Conservation (phyloP, 2,329 filamentous ascomycete species). For the Grosmannia serpens region DNA sequence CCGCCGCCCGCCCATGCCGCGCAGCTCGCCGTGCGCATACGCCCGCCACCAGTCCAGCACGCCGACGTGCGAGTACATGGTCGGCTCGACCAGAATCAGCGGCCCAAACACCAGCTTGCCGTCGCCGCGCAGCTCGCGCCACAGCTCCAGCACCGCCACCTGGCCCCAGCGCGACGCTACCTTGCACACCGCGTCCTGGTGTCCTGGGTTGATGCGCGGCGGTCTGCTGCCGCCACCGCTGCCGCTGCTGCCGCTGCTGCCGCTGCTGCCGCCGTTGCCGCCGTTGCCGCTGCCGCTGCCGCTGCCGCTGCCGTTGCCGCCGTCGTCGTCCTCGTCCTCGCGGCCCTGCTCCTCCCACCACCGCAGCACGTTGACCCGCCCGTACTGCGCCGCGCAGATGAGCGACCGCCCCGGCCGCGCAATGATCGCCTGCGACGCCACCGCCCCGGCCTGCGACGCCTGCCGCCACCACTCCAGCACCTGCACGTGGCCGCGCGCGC, state of each 20-base stretch:
- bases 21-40: conserved; percentile 45
- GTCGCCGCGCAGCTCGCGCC: conserved; percentile 63
- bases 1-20: conserved; percentile 40
- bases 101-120: conserved; percentile 25
- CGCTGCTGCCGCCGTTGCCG: background rate
- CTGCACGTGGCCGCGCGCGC: conserved; percentile 68
- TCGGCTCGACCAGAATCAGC: conserved; percentile 61
- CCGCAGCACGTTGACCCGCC: conserved; percentile 62
- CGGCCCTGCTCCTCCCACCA: conserved; percentile 81
- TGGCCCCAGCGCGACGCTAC: conserved; percentile 78
- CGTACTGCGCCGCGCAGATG: conserved; percentile 72
- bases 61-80: conserved; percentile 71
- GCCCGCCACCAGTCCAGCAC: conserved; percentile 90
- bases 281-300: too few relatives aligned
- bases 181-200: conserved; percentile 73
- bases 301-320: too few relatives aligned
- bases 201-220: conserved; percentile 49
- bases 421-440: conserved; percentile 31
- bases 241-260: too few relatives aligned
- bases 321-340: background rate
- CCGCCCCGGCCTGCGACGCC: conserved; percentile 22
- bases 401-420: conserved; percentile 79
- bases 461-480: conserved; percentile 92
- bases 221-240: background rate
- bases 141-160: conserved; percentile 71